phyloP scores from a whole-genome alignment of 176 grass and related monocot genomes.

The Eragrostis nindensis region DNA sequence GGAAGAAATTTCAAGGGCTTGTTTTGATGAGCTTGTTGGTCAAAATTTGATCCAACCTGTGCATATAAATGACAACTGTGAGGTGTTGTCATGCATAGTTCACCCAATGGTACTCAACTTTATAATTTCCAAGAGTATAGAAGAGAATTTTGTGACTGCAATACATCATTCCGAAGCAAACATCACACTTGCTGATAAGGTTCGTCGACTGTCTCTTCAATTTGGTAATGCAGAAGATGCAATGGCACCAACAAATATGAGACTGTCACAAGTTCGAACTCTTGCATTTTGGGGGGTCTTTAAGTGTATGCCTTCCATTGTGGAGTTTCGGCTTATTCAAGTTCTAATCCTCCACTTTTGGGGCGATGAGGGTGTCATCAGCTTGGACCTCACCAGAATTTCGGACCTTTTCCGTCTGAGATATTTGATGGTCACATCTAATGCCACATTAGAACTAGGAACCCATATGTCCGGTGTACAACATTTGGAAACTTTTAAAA shows the following conservation, averaged over 20 bases:
- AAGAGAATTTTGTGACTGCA: slow-evolving; percentile 13
- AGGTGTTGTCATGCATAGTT: slow-evolving; percentile 21
- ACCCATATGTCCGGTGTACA: background rate
- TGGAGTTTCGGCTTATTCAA: slow-evolving; percentile 14
- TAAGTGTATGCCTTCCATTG: background rate
- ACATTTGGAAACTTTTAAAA: slow-evolving; percentile 20
- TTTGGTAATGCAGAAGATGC: slow-evolving; percentile 26
- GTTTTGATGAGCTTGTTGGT: slow-evolving; percentile 19
- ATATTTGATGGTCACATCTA: slow-evolving; percentile 15
- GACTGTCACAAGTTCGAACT: slow-evolving; percentile 13
- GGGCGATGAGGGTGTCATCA: background rate
- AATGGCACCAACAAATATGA: slow-evolving; percentile 14
- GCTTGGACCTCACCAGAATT: slow-evolving; percentile 6
- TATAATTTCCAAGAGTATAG: background rate
- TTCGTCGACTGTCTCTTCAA: slow-evolving; percentile 35
- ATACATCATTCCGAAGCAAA: slow-evolving; percentile 20
- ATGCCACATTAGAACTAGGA: background rate
- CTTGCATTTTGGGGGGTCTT: slow-evolving; percentile 1
- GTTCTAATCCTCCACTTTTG: slow-evolving; percentile 32
- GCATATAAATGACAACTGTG: background rate
- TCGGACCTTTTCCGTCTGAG: slow-evolving; percentile 12
- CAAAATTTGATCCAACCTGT: slow-evolving; percentile 19
- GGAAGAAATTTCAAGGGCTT: slow-evolving; percentile 6
- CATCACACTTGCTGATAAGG: background rate
- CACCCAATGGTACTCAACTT: slow-evolving; percentile 27